Evolutionary conservation across 352 stramenopile species (phyloP).

Genomic region (Pythium aquatile): DNA sequence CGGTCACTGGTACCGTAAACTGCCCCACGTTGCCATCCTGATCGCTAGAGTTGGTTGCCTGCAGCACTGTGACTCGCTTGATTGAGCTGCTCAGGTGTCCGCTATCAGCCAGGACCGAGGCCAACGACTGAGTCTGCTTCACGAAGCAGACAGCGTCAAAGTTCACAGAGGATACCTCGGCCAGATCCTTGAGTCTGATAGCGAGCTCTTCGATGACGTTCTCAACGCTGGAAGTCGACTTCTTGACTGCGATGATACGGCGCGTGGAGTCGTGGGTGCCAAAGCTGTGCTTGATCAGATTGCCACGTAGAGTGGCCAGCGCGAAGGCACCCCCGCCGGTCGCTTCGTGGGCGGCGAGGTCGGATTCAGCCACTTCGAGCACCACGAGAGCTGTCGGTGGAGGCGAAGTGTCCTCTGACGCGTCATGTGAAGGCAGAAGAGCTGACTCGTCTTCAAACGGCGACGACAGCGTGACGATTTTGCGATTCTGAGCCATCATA

Average conservation of each 20-base stretch:
- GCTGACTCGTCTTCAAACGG: slow-evolving; percentile 17
- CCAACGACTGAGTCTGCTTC: neutral
- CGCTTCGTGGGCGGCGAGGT: neutral
- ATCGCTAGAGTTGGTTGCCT: neutral
- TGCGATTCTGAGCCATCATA: slow-evolving; percentile 19
- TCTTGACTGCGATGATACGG: slow-evolving; percentile 10
- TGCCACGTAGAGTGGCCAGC: neutral
- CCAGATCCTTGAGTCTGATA: neutral
- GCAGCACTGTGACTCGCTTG: slow-evolving; percentile 14
- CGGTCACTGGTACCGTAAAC: neutral
- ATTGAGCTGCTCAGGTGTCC: neutral
- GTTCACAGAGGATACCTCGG: neutral
- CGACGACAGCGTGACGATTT: slow-evolving; percentile 16
- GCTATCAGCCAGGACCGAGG: neutral
- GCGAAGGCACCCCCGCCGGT: neutral
- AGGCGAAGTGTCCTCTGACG: neutral
- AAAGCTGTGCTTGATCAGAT: slow-evolving; percentile 10
- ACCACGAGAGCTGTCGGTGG: slow-evolving; percentile 8
- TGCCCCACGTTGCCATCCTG: neutral
- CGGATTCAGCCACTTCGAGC: slow-evolving; percentile 6
- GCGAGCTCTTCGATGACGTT: neutral
- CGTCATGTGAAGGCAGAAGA: neutral
- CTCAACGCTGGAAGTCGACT: neutral
- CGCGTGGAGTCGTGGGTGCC: slow-evolving; percentile 4
- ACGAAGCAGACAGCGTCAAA: neutral